These are phyloP conservation scores for Domatiomyces globalis DNA, from an alignment of 2,329 filamentous ascomycete genomes.

Conservation along the genomic window DNA sequence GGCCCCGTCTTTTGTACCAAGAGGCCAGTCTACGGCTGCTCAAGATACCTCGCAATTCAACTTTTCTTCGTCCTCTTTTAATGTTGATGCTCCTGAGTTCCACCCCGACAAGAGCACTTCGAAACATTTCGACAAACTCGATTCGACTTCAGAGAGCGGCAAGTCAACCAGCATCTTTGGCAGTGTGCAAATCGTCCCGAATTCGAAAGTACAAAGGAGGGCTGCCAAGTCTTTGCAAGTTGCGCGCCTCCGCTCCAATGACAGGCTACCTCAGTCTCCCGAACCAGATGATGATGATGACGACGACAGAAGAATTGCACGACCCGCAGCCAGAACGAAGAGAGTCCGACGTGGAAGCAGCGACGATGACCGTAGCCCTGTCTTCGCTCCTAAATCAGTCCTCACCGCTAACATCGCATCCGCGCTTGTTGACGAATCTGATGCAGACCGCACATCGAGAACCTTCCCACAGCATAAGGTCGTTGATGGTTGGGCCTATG, in stretches of 20 bases:
- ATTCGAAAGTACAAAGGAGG: slow-evolving; percentile 47
- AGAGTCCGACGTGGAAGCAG: slow-evolving; percentile 49
- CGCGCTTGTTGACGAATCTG: slow-evolving; percentile 9
- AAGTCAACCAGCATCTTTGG: slow-evolving; percentile 45
- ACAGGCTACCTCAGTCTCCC: slow-evolving; percentile 1
- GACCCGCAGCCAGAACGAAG: slow-evolving; percentile 58
- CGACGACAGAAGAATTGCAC: slow-evolving; percentile 47
- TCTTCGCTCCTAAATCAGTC: slow-evolving; percentile 46
- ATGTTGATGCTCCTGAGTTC: slow-evolving; percentile 63
- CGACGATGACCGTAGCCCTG: slow-evolving; percentile 58
- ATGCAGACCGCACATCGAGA: slow-evolving; percentile 6
- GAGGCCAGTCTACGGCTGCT: slow-evolving; percentile 1
- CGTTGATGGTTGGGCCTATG: slow-evolving; percentile 18
- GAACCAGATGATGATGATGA: slow-evolving; percentile 45
- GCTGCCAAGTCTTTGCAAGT: slow-evolving; percentile 73
- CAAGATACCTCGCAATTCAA: slow-evolving; percentile 10
- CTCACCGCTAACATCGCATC: slow-evolving; percentile 17
- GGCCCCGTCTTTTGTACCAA: slow-evolving; percentile 57
- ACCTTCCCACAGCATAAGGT: slow-evolving; percentile 4
- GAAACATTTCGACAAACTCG: slow-evolving; percentile 15
- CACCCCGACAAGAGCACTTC: slow-evolving; percentile 39
- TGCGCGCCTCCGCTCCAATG: slow-evolving; percentile 25
- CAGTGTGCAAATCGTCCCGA: slow-evolving; percentile 49
- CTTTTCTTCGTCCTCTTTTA: slow-evolving; percentile 46
- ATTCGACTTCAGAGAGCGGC: slow-evolving; percentile 12